phyloP scores from a whole-genome alignment of 2,329 filamentous ascomycete genomes.

The Bipolaris sorokiniana region DNA sequence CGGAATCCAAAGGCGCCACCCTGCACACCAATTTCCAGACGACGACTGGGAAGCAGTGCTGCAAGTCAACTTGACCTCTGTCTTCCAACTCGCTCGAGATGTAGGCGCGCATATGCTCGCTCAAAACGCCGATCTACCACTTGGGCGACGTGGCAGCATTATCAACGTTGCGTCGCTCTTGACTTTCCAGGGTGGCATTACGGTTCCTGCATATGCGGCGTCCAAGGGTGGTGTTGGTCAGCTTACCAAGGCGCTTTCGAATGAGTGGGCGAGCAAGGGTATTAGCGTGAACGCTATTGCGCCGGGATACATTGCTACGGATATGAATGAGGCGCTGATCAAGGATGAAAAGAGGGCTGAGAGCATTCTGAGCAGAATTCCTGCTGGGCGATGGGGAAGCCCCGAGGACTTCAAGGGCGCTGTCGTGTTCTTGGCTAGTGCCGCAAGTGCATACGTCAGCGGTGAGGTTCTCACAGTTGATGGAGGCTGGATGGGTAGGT shows the following conservation, averaged over 20 bases:
- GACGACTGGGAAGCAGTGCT: conserved; percentile 80
- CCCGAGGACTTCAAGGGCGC: conserved; percentile 89
- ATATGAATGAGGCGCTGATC: conserved; percentile 88
- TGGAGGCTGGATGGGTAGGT: conserved; percentile 92
- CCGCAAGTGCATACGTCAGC: conserved; percentile 79
- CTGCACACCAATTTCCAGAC: conserved; percentile 76
- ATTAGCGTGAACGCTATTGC: conserved; percentile 88
- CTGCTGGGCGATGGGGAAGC: conserved; percentile 80
- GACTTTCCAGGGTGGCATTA: conserved; percentile 85
- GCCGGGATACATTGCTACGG: conserved; percentile 89
- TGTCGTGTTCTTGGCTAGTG: conserved; percentile 76
- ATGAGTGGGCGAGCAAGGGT: conserved; percentile 83
- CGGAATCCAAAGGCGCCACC: conserved; percentile 81
- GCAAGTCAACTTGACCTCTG: conserved; percentile 83
- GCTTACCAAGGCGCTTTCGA: conserved; percentile 82
- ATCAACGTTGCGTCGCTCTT: conserved; percentile 86
- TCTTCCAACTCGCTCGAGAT: conserved; percentile 79
- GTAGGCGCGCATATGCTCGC: conserved; percentile 78
- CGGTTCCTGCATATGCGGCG: conserved; percentile 85
- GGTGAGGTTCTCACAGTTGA: conserved; percentile 85
- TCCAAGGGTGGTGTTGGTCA: conserved; percentile 85
- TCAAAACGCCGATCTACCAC: conserved; percentile 57
- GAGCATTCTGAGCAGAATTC: conserved; percentile 80
- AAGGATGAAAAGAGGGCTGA: conserved; percentile 71
- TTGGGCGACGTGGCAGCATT: conserved; percentile 68